Evolutionary conservation across 2,329 filamentous ascomycete species (phyloP), one percentile per base, ranked within the genome.

Genomic region (Aspergillus udagawae): DNA sequence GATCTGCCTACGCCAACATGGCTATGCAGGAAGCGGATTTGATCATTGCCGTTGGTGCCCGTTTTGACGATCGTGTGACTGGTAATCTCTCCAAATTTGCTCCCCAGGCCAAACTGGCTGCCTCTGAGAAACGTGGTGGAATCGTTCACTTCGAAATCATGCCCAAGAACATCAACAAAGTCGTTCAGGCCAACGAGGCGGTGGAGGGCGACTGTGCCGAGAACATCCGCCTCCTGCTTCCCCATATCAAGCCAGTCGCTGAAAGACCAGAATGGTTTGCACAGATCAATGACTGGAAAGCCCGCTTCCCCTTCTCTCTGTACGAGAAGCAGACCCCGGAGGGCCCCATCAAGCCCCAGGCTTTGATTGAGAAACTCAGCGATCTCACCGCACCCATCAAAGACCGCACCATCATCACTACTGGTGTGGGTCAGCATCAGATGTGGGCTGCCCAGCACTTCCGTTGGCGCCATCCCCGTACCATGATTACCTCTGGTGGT

Each of bases 131-230:
- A 54, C 89, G 92, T 61, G 94, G 94, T 67, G 94, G 94, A 70
- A 97, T 99, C 68, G 85, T 97, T 17, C 93, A 99, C 77, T 97
- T 97, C 70, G 93, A 97, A 74, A 93, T 99, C 69, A 89, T 97
- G 88, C 93, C 94, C 67, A 99, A 99, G 87, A 97, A 99, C 81
- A 97, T 97, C 80, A 97, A 97, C 86, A 99, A 97, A 84, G 92
- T 97, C 45, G 89, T 99, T 14, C 91, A 97, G 78, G 92, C 93
- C 7, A 97, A 90, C 45, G 92, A 97, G 78, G 93, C 94, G 49
- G 88, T 97, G 20, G 93, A 96, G 77, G 94, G 94, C 58, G 93
- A 97, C 70, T 91, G 96, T 29, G 86, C 87, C 2, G 79, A 86
- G 20, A 97, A 96, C 75, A 80, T 97, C 35, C 81, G 81, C 52